Conservation (phyloP, 768 basidiomycete genomes). For the Pisolithus orientalis region DNA sequence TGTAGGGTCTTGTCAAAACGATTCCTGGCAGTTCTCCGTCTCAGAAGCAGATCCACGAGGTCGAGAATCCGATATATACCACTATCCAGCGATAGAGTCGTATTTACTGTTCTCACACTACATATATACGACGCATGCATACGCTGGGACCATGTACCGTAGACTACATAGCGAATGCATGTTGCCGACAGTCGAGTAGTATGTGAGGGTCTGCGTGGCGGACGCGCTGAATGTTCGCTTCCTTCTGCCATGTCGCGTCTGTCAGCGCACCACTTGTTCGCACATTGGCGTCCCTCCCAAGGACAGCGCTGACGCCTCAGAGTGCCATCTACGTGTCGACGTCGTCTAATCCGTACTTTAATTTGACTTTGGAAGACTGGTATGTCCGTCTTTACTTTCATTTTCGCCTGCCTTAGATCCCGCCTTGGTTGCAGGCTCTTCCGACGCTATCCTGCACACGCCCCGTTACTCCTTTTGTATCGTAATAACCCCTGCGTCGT, state of each 20-base stretch:
- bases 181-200: not conserved
- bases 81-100: conserved; percentile 69
- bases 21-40: conserved; percentile 87
- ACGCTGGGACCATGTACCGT: not conserved
- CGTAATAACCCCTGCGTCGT: conserved; percentile 85
- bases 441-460: conserved; percentile 57
- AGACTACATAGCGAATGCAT: not conserved
- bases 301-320: conserved; percentile 25
- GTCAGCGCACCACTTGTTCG: conserved; percentile 13
- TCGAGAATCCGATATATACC: conserved; percentile 77
- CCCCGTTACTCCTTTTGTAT: conserved; percentile 81
- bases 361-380: conserved; percentile 90
- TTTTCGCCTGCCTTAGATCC: not conserved
- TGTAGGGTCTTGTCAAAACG: conserved; percentile 81
- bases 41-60: conserved; percentile 82
- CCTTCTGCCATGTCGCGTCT: conserved; percentile 22
- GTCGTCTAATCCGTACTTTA: conserved; percentile 82
- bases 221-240: not conserved
- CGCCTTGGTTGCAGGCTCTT: conserved; percentile 51
- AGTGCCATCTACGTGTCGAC: conserved; percentile 66
- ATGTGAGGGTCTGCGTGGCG: no score
- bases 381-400: conserved; percentile 28
- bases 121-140: conserved; percentile 4
- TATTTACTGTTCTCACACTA: not conserved
- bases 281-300: conserved; percentile 8